phyloP scores from a whole-genome alignment of 2,329 filamentous ascomycete genomes.

The Paraconiothyrium sp. region DNA sequence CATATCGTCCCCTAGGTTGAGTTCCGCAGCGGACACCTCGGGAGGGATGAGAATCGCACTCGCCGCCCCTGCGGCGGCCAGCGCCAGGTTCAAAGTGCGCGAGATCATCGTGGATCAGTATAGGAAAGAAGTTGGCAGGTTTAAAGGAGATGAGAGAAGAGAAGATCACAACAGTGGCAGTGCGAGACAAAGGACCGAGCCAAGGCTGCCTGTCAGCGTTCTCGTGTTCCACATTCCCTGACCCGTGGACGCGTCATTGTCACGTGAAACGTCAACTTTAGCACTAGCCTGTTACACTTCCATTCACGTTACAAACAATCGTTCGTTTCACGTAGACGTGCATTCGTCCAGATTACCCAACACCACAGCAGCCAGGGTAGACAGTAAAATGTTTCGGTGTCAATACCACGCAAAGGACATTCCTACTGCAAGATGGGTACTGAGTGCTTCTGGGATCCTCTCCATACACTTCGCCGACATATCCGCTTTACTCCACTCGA shows the following conservation, averaged over 20 bases:
- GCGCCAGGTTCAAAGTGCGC: conserved; percentile 46
- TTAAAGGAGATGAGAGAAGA: conserved; percentile 21
- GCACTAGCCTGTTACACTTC: background rate
- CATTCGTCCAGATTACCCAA: background rate
- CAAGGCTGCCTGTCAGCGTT: background rate
- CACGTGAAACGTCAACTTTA: background rate
- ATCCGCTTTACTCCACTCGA: background rate
- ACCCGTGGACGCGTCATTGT: conserved; percentile 15
- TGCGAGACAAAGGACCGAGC: conserved; percentile 5
- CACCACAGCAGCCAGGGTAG: background rate
- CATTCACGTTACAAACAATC: background rate
- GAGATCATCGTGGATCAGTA: conserved; percentile 37
- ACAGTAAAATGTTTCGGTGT: background rate
- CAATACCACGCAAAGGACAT: background rate
- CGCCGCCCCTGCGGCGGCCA: conserved; percentile 40
- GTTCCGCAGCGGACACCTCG: conserved; percentile 36
- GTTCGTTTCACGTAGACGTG: conserved; percentile 9
- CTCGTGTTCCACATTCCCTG: conserved; percentile 3
- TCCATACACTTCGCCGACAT: background rate
- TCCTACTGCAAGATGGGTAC: background rate
- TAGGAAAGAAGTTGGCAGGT: conserved; percentile 27
- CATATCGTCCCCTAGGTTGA: conserved; percentile 42
- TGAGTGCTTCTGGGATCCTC: background rate
- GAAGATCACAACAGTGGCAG: conserved; percentile 21
- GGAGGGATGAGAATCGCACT: conserved; percentile 49